Percentiles rank a stretch among this genome's conserved stretches.
Conservation (phyloP, 495 filamentous ascomycete species). For the Cairneyella variabilis region DNA sequence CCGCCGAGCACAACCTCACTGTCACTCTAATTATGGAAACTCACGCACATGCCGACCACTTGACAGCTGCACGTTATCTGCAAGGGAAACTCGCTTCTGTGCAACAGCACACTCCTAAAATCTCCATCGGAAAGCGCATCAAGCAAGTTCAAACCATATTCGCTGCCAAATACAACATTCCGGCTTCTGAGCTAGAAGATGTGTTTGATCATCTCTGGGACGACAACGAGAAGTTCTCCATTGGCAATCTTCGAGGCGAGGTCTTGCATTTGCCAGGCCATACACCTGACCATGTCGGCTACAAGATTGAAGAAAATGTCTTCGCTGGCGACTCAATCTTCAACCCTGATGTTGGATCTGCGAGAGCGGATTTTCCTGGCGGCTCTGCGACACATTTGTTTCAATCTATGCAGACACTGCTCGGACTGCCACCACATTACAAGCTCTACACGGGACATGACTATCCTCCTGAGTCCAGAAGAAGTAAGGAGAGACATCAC, state of each 20-base stretch:
- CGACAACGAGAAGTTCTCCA: conserved; percentile 46
- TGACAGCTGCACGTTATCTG: conserved; percentile 54
- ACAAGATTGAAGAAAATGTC: conserved; percentile 55
- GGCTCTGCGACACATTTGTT: conserved; percentile 45
- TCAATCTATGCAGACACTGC: conserved; percentile 40
- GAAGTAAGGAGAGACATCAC: conserved; percentile 26
- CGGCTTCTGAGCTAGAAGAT: conserved; percentile 31
- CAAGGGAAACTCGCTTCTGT: conserved; percentile 41
- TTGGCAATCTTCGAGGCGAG: conserved; percentile 43
- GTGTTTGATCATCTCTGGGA: conserved; percentile 51
- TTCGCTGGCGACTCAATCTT: conserved; percentile 61
- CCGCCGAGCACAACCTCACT: conserved; percentile 40
- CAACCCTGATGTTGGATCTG: conserved; percentile 54
- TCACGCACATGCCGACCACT: conserved; percentile 59
- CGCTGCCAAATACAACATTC: conserved; percentile 43
- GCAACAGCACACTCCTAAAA: conserved; percentile 24
- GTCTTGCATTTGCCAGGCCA: conserved; percentile 57
- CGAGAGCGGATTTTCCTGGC: conserved; percentile 58
- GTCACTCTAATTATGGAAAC: conserved; percentile 53
- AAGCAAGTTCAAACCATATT: conserved; percentile 46
- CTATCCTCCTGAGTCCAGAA: conserved; percentile 33
- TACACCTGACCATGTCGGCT: conserved; percentile 60
- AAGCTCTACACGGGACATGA: conserved; percentile 42
- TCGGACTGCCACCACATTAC: conserved; percentile 39
- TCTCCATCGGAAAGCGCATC: conserved; percentile 55